These are phyloP conservation scores for Leptographium wingfieldii DNA, from an alignment of 2,329 filamentous ascomycete genomes.

Conservation along the genomic window DNA sequence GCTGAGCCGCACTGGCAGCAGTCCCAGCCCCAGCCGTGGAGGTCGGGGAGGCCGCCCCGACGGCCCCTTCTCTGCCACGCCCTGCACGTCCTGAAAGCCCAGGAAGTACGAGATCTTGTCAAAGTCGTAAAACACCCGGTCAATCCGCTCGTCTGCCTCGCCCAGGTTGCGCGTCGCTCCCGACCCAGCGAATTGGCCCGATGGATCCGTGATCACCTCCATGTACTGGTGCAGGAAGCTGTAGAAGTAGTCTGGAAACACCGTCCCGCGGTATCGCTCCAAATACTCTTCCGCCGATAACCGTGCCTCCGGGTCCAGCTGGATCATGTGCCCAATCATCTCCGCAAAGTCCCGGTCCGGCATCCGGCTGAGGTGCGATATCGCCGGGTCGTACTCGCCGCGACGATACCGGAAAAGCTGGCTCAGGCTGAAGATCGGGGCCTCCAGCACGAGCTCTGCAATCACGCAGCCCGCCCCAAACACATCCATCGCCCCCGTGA, in stretches of 20 bases:
- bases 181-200: conserved; percentile 60
- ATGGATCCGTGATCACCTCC: conserved; percentile 85
- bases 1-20: conserved; percentile 74
- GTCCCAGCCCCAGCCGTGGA: conserved; percentile 39
- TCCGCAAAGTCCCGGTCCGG: conserved; percentile 77
- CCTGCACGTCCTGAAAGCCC: conserved; percentile 48
- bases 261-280: conserved; percentile 80
- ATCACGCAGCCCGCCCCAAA: conserved; percentile 97
- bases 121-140: conserved; percentile 86
- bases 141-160: conserved; percentile 87
- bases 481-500: conserved; percentile 93
- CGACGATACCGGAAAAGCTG: conserved; percentile 91
- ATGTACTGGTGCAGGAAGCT: conserved; percentile 96
- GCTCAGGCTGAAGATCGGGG: conserved; percentile 93
- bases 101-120: conserved; percentile 96
- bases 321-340: conserved; percentile 91
- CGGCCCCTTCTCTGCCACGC: neutral
- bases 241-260: conserved; percentile 95
- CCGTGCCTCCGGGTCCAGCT: conserved; percentile 79
- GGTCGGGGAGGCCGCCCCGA: conserved; percentile 12
- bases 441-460: conserved; percentile 87
- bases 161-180: conserved; percentile 59
- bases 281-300: conserved; percentile 92
- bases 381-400: conserved; percentile 80
- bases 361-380: conserved; percentile 71